These are phyloP conservation scores for Mycena metata DNA, from an alignment of 768 basidiomycete species.

Conservation along the genomic window DNA sequence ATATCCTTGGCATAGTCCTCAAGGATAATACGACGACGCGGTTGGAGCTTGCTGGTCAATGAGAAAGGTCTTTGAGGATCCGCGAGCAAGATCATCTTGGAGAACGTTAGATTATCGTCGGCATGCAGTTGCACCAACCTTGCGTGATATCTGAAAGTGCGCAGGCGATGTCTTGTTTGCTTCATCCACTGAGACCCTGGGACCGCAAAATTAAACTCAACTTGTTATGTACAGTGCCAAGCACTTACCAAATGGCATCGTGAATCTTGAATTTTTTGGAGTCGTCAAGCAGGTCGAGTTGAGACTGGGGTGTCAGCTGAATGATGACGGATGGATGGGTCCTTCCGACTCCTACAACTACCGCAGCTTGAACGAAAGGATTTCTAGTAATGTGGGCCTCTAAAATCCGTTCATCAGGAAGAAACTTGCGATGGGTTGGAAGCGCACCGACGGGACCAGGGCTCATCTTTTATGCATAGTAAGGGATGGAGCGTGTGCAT, in stretches of 20 bases:
- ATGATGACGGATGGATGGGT: constrained; percentile 18
- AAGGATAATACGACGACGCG: neutral
- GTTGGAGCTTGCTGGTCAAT: constrained; percentile 23
- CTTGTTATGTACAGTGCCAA: too few relatives aligned
- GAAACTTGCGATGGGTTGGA: neutral
- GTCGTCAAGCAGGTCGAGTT: neutral
- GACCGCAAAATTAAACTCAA: neutral
- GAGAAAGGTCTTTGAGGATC: constrained; percentile 13
- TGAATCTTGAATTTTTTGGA: neutral
- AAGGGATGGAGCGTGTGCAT: too few relatives aligned
- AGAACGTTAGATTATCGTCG: too few relatives aligned
- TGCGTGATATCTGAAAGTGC: neutral
- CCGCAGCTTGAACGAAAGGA: constrained; percentile 9
- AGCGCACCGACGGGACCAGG: constrained; percentile 21
- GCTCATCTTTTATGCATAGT: constrained; percentile 13
- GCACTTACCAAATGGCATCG: constrained; percentile 6
- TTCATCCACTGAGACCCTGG: neutral
- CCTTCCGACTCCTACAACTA: constrained; percentile 16
- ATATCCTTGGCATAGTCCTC: too few relatives aligned
- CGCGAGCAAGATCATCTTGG: constrained; percentile 8
- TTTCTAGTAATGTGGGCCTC: constrained; percentile 25
- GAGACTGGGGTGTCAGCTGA: constrained; percentile 21
- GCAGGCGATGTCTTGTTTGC: neutral
- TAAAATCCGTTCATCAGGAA: neutral
- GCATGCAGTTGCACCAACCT: neutral